Conservation (phyloP, 108 stramenopile genomes). For the Hondaea fermentalgiana region DNA sequence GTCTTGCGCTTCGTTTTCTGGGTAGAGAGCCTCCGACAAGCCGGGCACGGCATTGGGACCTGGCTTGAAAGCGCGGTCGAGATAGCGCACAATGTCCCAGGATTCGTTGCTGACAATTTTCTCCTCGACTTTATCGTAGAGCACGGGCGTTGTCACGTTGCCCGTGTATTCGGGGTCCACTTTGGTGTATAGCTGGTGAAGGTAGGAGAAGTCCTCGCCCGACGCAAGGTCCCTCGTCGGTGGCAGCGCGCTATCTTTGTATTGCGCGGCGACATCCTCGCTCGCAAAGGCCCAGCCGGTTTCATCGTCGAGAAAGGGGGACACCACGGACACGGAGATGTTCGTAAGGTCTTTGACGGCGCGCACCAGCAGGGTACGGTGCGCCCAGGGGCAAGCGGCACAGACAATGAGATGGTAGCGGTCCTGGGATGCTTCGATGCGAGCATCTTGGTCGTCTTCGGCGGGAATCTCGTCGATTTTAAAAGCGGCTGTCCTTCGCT, state of each 20-base stretch:
- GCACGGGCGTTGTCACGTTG: conserved; percentile 86
- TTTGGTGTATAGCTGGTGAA: not conserved
- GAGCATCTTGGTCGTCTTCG: not conserved
- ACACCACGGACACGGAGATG: conserved; percentile 63
- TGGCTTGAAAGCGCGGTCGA: conserved; percentile 68
- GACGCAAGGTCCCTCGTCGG: conserved; percentile 44
- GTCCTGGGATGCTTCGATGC: not conserved
- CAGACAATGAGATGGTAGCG: conserved; percentile 53
- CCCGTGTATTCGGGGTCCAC: conserved; percentile 33
- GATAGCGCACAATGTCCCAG: conserved; percentile 86
- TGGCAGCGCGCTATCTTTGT: not conserved
- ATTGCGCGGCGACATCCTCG: not conserved
- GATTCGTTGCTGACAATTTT: conserved; percentile 96
- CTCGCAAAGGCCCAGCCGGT: conserved; percentile 79
- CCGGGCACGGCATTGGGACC: not conserved
- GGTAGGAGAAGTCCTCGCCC: conserved; percentile 54
- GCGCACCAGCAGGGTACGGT: conserved; percentile 69
- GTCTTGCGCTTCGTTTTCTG: conserved; percentile 58
- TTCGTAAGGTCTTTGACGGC: conserved; percentile 81
- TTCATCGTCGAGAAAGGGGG: conserved; percentile 80
- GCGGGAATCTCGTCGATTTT: not conserved
- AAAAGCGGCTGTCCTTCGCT: not conserved
- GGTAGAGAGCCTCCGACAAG: conserved; percentile 66
- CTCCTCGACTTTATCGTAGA: conserved; percentile 82
- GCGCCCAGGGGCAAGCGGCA: conserved; percentile 59